Conservation (phyloP, 1,284 basidiomycete genomes). For the Fomitiporia mediterranea region DNA sequence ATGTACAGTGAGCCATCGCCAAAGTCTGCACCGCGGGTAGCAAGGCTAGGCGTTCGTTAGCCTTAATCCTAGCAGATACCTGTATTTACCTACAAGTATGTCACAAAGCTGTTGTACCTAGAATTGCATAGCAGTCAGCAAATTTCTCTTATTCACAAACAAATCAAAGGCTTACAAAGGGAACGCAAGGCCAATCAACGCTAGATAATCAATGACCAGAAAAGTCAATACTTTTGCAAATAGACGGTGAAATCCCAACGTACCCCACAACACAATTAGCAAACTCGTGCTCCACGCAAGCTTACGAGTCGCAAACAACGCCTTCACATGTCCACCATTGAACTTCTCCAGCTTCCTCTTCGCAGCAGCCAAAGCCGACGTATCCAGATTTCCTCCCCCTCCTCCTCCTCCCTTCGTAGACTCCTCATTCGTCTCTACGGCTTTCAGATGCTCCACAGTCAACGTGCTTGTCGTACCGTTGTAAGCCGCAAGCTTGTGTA, state of each 20-base stretch:
- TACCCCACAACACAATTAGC: conserved; percentile 19
- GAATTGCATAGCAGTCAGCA: conserved; percentile 8
- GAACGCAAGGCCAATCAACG: conserved; percentile 70
- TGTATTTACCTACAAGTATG: conserved; percentile 47
- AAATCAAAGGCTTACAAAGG: conserved; percentile 44
- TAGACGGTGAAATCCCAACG: neutral
- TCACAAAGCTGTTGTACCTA: conserved; percentile 59
- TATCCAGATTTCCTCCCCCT: conserved; percentile 25
- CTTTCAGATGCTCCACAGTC: conserved; percentile 44
- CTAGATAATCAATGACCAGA: conserved; percentile 47
- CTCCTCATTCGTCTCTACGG: conserved; percentile 25
- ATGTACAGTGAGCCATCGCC: conserved; percentile 59
- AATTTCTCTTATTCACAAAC: neutral
- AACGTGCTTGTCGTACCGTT: conserved; percentile 51
- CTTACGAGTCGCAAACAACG: conserved; percentile 19
- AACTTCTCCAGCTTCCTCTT: conserved; percentile 42
- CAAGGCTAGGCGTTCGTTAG: conserved; percentile 37
- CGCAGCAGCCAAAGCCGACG: conserved; percentile 28
- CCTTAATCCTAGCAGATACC: neutral
- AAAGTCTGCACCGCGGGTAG: conserved; percentile 55
- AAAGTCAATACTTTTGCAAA: too few relatives aligned
- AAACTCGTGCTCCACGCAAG: conserved; percentile 19
- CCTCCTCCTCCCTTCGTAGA: neutral
- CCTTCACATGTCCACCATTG: conserved; percentile 31
- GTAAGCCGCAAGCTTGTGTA: conserved; percentile 64